Evolutionary conservation across 164 flowering plant genomes (phyloP), one percentile per base, ranked within the genome.

Genomic region (Chimonanthus salicifolius): DNA sequence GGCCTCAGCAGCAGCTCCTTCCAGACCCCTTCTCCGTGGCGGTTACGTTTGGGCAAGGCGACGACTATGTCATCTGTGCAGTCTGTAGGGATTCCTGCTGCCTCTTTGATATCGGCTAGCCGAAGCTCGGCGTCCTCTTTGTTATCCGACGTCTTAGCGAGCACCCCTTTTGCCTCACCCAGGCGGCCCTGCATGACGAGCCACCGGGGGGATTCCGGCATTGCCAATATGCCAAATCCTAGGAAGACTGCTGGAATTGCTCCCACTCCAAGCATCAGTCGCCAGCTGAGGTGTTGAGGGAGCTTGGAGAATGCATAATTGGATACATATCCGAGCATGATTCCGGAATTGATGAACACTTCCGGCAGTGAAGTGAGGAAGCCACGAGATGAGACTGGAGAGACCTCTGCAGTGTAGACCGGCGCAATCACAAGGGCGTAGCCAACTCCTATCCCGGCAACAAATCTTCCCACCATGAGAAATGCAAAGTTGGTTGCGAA

Each of bases 21-120:
- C 93, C 92, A 89, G 0, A 88, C 88, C 2, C 81, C 90, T 33
- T 80, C 84, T 0, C 88, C 89, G 43, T 74, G 78, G 6, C 47
- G 49, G 75, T 47, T 68, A 33, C 67, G 49, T 69, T 81, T 79
- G 2, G 76, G 70, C 64, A 78, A 71, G 0, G 47, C 2, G 2
- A 78, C 79, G 9, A 78, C 64, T 44, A 84, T 88, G 47, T 82
- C 83, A 44, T 72, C 85, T 43, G 54, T 64, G 49, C 72, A 73
- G 47, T 72, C 62, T 4, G 20, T 49, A 1, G 84, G 80, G 15
- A 84, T 80, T 3, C 82, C 80, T 13, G 83, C 83, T 6, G 81
- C 82, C 16, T 49, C 63, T 45, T 78, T 78, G 49, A 83, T 81
- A 43, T 77, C 79, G n/a, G 72, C 75, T n/a, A 83, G 79, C 10